Base-by-base conservation (phyloP, 1,284 basidiomycete genomes). In the Pseudozyma hubeiensis region DNA sequence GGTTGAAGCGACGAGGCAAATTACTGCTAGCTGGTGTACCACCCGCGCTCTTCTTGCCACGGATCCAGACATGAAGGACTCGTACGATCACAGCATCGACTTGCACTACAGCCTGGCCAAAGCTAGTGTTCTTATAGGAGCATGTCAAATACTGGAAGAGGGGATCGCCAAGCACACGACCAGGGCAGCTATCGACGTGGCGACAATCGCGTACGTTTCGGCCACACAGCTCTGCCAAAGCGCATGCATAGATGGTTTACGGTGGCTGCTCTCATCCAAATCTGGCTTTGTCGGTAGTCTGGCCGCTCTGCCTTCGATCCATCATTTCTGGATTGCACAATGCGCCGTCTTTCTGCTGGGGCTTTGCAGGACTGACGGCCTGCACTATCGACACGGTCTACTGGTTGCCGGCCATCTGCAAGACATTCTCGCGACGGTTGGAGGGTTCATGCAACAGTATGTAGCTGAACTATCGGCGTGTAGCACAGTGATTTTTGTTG, bases 301-400 rank as follows among this genome's bases (percentile, higher is more conserved):
- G 43, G 61, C 61, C 17, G 61, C 56, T 1, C 30, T 70, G 7
- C 61, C 67, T 11, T 48, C 56, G 19, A 57, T 70, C 35, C 53
- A 48, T 17, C 67, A 60, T 24, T 58, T 53, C 19, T 64, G 67
- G 61, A 60, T 64, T 11, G 39, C 24, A 0, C 52, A 37, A 4
- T 56, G 56, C 9, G 16, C 40, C 16, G 16, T 44, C 4, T 70
- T 60, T 31, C 24, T 64, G 46, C n/a, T 70, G 8, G 17, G 50
- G 30, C 35, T 70, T 0, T 64, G 61, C 37, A 40, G 7, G 17
- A 45, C 46, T 8, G 61, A 68, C 4, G 5, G 43, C 2, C 41
- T 54, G 34, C 52, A 51, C n/a, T 58, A 54, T 29, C 54, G 48
- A 11, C 40, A 62, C 3, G 65, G 59, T 2, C 17, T 68, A 24